Evolutionary conservation across 495 filamentous ascomycete species (phyloP).

Genomic region (Penicillium chermesinum): DNA sequence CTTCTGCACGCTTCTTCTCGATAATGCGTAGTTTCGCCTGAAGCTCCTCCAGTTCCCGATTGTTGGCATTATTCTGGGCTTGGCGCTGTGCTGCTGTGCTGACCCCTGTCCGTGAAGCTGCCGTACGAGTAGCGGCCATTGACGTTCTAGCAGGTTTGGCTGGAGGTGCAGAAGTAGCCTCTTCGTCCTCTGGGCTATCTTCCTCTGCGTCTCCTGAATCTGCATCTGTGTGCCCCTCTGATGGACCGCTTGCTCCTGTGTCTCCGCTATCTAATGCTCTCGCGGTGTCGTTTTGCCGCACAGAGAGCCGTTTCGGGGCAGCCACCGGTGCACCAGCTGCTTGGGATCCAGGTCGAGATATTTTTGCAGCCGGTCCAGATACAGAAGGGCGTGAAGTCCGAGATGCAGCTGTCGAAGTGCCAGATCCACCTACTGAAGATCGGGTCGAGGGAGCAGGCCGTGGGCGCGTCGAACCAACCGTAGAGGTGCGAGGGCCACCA

Average conservation of each 20-base stretch:
- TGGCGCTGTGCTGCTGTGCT: conserved; percentile 27
- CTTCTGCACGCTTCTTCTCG: conserved; percentile 77
- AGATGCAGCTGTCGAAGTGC: conserved; percentile 25
- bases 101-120: conserved; percentile 21
- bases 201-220: conserved; percentile 22
- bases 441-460: conserved; percentile 50
- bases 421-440: conserved; percentile 64
- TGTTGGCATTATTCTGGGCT: conserved; percentile 35
- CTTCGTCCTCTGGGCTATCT: conserved; percentile 18
- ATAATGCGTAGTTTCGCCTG: conserved; percentile 73
- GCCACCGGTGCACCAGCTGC: conserved; percentile 20
- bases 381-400: conserved; percentile 39
- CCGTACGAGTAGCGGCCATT: conserved; percentile 20
- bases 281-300: conserved; percentile 27
- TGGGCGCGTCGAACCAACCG: conserved; percentile 41
- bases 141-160: conserved; percentile 31
- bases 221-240: conserved; percentile 29
- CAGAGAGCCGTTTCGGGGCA: conserved; percentile 35
- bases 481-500: conserved; percentile 48
- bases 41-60: conserved; percentile 70
- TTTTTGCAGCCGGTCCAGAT: conserved; percentile 28
- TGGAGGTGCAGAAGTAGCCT: conserved; percentile 2
- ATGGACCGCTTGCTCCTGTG: conserved; percentile 20
- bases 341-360: conserved; percentile 31
- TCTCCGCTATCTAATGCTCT: conserved; percentile 29